A percentile compares a stretch with the other conserved stretches of the same genome.
These are phyloP conservation scores for Symbiodinium pilosum DNA, from an alignment of 73 alveolate genomes.

Conservation along the genomic window DNA sequence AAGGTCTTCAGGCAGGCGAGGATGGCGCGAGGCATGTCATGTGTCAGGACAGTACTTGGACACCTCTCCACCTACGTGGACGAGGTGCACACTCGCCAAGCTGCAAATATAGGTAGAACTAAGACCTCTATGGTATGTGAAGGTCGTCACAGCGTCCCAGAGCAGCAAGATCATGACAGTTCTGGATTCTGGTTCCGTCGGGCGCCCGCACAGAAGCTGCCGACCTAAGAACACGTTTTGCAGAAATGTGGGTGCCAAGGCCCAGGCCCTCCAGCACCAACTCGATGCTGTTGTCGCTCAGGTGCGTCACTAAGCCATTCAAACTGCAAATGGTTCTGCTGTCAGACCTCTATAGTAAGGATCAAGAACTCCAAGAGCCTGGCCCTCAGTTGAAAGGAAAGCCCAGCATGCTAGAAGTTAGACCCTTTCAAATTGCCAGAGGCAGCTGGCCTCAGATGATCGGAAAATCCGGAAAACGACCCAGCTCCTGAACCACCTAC, in stretches of 20 bases:
- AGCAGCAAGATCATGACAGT: background rate
- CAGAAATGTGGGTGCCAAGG: too few species aligned
- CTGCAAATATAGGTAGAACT: background rate
- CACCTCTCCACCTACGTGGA: constrained; percentile 57
- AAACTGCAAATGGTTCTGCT: too few species aligned
- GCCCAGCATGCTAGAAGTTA: too few species aligned
- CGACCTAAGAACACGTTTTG: background rate
- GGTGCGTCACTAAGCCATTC: too few species aligned
- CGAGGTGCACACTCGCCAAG: too few species aligned
- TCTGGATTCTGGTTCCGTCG: background rate
- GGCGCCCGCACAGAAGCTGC: background rate
- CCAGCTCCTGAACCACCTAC: background rate
- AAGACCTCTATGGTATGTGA: background rate
- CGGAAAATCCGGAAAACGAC: background rate
- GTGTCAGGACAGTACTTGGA: constrained; percentile 2
- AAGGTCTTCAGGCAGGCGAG: background rate
- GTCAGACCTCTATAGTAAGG: too few species aligned
- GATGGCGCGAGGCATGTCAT: background rate
- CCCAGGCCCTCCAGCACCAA: background rate
- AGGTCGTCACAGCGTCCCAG: background rate
- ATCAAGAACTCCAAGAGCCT: too few species aligned
- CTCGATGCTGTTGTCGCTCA: background rate
- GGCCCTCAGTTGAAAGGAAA: too few species aligned
- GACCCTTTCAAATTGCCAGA: too few species aligned
- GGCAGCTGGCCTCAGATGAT: background rate